phyloP scores from a whole-genome alignment of 2,329 filamentous ascomycete species.

The Fusarium verticillioides region DNA sequence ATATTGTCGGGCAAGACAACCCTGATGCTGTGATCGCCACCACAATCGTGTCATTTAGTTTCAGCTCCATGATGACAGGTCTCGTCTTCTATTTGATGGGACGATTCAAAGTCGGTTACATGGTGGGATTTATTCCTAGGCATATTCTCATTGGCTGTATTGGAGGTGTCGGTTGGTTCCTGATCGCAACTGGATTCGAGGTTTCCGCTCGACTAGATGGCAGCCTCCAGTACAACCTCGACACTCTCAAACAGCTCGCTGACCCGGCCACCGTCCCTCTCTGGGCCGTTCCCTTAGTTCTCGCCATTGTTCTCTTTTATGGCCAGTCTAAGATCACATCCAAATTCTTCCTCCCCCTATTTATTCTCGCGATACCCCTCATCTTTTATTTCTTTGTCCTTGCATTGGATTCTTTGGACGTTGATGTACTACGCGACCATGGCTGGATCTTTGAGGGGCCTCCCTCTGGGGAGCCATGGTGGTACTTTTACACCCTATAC shows the following conservation, averaged over 20 bases:
- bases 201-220: constrained; percentile 91
- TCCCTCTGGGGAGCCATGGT: constrained; percentile 88
- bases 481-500: constrained; percentile 97
- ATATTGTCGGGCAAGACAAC: constrained; percentile 80
- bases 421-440: constrained; percentile 72
- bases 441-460: constrained; percentile 96
- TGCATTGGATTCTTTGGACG: constrained; percentile 73
- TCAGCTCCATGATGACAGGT: constrained; percentile 92
- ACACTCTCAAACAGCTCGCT: constrained; percentile 80
- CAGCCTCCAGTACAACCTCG: constrained; percentile 82
- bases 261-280: constrained; percentile 78
- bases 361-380: constrained; percentile 82
- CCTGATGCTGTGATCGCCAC: constrained; percentile 91
- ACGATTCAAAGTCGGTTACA: constrained; percentile 84
- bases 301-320: constrained; percentile 81
- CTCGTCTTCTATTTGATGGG: constrained; percentile 93
- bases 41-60: constrained; percentile 89
- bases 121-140: constrained; percentile 96
- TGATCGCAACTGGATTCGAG: constrained; percentile 90
- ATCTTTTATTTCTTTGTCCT: constrained; percentile 83
- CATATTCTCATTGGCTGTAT: constrained; percentile 98
- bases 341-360: constrained; percentile 86
- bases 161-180: constrained; percentile 95
- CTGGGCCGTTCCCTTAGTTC: constrained; percentile 82
- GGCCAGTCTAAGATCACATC: constrained; percentile 81